Conservation (phyloP, 1,284 basidiomycete genomes). For the Sphaerobolus stellatus region DNA sequence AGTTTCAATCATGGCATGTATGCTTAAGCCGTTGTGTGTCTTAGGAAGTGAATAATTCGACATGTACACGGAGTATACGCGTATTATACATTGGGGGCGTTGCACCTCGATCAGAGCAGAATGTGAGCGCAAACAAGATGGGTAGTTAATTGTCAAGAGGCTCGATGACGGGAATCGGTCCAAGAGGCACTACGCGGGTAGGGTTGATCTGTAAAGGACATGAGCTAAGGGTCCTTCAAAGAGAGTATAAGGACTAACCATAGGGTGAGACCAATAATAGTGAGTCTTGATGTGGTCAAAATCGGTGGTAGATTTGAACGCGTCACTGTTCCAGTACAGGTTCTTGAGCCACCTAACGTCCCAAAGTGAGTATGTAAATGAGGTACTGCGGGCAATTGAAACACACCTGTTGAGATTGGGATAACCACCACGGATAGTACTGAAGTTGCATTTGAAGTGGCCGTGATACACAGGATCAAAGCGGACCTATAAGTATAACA, state of each 20-base stretch:
- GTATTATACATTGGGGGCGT: too few relatives aligned
- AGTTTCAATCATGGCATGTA: too few relatives aligned
- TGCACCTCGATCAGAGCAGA: too few relatives aligned
- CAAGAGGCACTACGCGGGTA: conserved; percentile 70
- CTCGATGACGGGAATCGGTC: conserved; percentile 70
- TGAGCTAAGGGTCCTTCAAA: conserved; percentile 11
- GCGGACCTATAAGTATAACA: conserved; percentile 17
- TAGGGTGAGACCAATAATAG: conserved; percentile 74
- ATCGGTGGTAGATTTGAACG: conserved; percentile 87
- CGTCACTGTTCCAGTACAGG: conserved; percentile 88
- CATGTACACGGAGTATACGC: too few relatives aligned
- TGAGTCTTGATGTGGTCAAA: conserved; percentile 88
- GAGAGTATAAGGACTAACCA: conserved; percentile 36
- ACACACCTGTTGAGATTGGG: conserved; percentile 72
- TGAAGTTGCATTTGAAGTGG: conserved; percentile 94
- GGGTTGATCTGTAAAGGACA: conserved; percentile 61
- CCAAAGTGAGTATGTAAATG: conserved; percentile 5
- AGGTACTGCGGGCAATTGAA: background rate
- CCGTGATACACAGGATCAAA: conserved; percentile 87
- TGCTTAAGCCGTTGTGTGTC: too few relatives aligned
- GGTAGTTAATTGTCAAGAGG: too few relatives aligned
- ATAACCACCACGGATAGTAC: conserved; percentile 75
- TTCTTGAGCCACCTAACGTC: conserved; percentile 75
- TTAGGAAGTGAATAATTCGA: too few relatives aligned
- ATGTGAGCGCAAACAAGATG: too few relatives aligned